Percentiles rank a stretch among this genome's conserved stretches.
Conservation (phyloP, 208 protist genomes). For the Wallacemonas collosoma region DNA sequence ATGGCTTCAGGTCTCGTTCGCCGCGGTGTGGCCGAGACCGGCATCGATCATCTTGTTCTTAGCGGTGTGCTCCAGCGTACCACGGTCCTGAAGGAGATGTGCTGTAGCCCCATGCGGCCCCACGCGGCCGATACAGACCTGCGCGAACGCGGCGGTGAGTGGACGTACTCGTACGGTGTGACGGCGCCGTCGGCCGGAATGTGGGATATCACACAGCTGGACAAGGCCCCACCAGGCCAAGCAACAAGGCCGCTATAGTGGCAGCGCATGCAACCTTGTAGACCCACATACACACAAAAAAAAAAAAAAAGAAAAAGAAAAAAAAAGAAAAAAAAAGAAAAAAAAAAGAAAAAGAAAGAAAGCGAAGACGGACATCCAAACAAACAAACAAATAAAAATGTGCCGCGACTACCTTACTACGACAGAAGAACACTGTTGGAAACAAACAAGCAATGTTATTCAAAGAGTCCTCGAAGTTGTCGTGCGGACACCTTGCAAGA, state of each 20-base stretch:
- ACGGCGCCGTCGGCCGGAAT: slow-evolving; percentile 17
- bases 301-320: neutral
- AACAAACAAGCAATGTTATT: too few relatives aligned
- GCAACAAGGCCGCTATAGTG: neutral
- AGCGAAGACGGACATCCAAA: too few relatives aligned
- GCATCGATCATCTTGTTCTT: slow-evolving; percentile 53
- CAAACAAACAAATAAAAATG: too few relatives aligned
- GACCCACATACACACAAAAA: neutral
- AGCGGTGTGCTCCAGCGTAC: slow-evolving; percentile 19
- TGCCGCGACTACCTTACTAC: too few relatives aligned
- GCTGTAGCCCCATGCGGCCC: neutral
- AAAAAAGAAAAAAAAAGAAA: too few relatives aligned
- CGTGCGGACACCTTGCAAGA: too few relatives aligned
- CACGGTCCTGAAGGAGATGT: neutral
- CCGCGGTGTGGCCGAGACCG: slow-evolving; percentile 38
- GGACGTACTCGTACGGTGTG: slow-evolving; percentile 11
- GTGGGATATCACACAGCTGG: slow-evolving; percentile 23
- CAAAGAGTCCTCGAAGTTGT: too few relatives aligned
- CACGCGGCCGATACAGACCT: too few relatives aligned
- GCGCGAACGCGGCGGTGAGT: neutral
- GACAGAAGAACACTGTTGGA: too few relatives aligned
- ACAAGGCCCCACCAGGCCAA: slow-evolving; percentile 1
- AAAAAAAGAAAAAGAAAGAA: too few relatives aligned
- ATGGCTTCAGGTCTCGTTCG: slow-evolving; percentile 59
- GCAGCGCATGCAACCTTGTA: neutral